phyloP scores from a whole-genome alignment of 2,329 filamentous ascomycete genomes.

The Taxawa tesnikishii region DNA sequence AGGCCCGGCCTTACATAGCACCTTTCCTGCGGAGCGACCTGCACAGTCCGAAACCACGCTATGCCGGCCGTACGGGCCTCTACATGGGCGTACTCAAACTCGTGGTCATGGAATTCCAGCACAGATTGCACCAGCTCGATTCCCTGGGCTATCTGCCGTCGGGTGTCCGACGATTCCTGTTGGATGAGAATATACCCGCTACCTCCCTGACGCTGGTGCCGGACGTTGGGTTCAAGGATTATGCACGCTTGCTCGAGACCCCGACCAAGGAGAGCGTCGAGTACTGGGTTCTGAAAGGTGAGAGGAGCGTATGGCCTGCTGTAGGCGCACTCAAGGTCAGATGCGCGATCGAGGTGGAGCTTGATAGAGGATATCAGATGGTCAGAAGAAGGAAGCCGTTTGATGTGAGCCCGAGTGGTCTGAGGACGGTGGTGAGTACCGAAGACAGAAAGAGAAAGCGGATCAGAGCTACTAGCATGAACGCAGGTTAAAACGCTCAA shows the following conservation, averaged over 20 bases:
- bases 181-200: conserved; percentile 51
- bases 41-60: conserved; percentile 54
- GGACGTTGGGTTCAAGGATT: conserved; percentile 60
- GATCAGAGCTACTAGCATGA: conserved; percentile 5
- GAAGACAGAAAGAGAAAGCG: conserved; percentile 5
- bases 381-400: conserved; percentile 46
- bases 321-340: conserved; percentile 70
- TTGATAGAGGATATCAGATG: conserved; percentile 75
- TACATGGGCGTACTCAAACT: conserved; percentile 28
- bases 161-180: conserved; percentile 60
- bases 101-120: conserved; percentile 63
- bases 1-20: conserved; percentile 79
- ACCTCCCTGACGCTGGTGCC: conserved; percentile 71
- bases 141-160: conserved; percentile 60
- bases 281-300: conserved; percentile 77
- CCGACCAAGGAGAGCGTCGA: conserved; percentile 64
- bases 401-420: conserved; percentile 20
- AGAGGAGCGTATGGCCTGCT: conserved; percentile 83
- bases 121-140: conserved; percentile 71
- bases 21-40: conserved; percentile 75
- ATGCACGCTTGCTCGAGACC: conserved; percentile 68
- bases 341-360: conserved; percentile 74
- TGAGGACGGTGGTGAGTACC: neutral
- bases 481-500: too few relatives aligned
- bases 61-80: conserved; percentile 47